A percentile compares a stretch with the other conserved stretches of the same genome.
Evolutionary conservation across 2,329 filamentous ascomycete genomes (phyloP).

Genomic region (Aspergillus fijiensis): DNA sequence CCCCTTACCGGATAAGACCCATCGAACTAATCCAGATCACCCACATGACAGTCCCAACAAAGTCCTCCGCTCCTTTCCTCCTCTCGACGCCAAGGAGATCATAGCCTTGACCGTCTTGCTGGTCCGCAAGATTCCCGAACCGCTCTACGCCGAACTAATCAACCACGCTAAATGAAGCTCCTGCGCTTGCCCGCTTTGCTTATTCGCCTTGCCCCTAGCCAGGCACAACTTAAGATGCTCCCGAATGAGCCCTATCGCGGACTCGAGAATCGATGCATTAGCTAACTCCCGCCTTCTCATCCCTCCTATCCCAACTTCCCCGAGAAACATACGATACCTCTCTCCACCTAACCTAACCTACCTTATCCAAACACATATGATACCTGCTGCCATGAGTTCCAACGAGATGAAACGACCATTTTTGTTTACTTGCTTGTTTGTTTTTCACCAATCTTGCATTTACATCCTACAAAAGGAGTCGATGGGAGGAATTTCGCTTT

Average conservation of each 20-base stretch:
- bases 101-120: constrained; percentile 83
- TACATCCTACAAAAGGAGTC: not conserved
- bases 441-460: not conserved
- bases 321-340: not conserved
- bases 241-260: not conserved
- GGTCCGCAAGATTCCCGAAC: constrained; percentile 84
- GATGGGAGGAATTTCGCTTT: not conserved
- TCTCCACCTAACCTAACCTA: not conserved
- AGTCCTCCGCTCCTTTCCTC: constrained; percentile 81
- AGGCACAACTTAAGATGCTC: not conserved
- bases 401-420: not conserved
- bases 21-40: not conserved
- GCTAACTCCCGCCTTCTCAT: not conserved
- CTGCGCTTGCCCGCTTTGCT: not conserved
- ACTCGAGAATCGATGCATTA: not conserved
- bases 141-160: constrained; percentile 87
- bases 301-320: not conserved
- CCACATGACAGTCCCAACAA: constrained; percentile 74
- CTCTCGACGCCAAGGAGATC: constrained; percentile 77
- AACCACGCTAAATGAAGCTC: constrained; percentile 64
- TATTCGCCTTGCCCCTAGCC: not conserved
- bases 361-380: not conserved
- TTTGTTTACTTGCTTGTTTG: not conserved
- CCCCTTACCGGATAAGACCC: not conserved
- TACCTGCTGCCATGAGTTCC: not conserved